These are phyloP conservation scores for Calycina marina DNA, from an alignment of 2,329 filamentous ascomycete species.

Conservation along the genomic window DNA sequence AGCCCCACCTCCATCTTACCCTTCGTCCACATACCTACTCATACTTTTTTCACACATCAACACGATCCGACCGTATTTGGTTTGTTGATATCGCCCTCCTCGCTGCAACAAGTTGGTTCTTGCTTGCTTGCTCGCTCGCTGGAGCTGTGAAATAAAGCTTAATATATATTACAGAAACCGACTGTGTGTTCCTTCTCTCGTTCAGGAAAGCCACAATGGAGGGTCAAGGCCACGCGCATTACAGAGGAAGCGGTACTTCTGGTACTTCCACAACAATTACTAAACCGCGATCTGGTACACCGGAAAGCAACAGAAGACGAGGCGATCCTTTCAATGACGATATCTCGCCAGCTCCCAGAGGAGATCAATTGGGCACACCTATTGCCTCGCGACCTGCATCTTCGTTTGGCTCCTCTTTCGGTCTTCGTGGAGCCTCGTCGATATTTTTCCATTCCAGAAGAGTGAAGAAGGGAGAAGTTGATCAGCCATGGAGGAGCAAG, in stretches of 20 bases:
- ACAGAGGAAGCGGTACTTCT: background rate
- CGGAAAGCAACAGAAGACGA: conserved; percentile 22
- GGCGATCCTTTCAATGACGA: conserved; percentile 18
- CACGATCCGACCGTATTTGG: background rate
- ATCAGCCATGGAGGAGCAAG: conserved; percentile 65
- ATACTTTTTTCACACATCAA: background rate
- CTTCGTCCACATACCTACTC: no score
- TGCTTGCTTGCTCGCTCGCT: no score
- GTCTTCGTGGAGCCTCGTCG: conserved; percentile 15
- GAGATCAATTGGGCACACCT: conserved; percentile 22
- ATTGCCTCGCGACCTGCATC: conserved; percentile 29
- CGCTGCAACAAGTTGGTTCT: background rate
- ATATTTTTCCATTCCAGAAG: conserved; percentile 26
- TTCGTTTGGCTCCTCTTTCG: conserved; percentile 27
- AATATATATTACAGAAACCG: background rate
- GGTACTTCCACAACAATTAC: conserved; percentile 21
- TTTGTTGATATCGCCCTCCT: no score
- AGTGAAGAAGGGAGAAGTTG: conserved; percentile 55
- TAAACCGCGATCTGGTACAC: conserved; percentile 25
- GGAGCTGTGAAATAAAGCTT: background rate
- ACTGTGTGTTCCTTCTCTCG: background rate
- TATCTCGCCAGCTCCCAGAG: conserved; percentile 15
- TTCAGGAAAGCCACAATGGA: background rate
- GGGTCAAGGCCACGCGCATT: background rate
- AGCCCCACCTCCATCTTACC: no score